Evolutionary conservation across 164 flowering plant species (phyloP).

Genomic region (Annona cherimola): DNA sequence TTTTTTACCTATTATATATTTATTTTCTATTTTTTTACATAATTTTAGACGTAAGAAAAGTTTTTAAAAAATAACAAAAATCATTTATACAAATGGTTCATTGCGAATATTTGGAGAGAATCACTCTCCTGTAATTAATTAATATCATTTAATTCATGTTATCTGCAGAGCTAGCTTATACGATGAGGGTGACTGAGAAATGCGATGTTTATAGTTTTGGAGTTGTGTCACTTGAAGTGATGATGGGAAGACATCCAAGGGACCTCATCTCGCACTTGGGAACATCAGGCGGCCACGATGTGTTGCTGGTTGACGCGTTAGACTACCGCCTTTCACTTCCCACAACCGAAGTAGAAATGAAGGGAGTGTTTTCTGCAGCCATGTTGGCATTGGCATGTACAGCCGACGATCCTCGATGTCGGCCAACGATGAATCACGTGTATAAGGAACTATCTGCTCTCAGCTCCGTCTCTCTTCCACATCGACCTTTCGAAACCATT

Average conservation of each 20-base stretch:
- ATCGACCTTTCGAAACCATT: neutral
- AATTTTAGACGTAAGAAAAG: too few relatives aligned
- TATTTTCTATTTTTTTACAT: too few relatives aligned
- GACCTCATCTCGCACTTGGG: conserved; percentile 7
- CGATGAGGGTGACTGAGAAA: conserved; percentile 7
- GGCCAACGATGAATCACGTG: conserved; percentile 10
- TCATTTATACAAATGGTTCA: too few relatives aligned
- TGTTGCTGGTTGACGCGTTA: conserved; percentile 1
- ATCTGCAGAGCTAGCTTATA: conserved; percentile 5
- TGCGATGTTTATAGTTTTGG: conserved; percentile 6
- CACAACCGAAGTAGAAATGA: too few relatives aligned
- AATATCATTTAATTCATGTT: neutral
- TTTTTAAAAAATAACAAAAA: too few relatives aligned
- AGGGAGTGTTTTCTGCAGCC: neutral
- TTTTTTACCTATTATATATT: too few relatives aligned
- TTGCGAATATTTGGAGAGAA: too few relatives aligned
- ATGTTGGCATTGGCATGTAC: conserved; percentile 6
- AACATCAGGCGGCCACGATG: neutral
- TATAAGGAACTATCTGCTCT: neutral
- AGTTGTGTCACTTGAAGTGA: neutral
- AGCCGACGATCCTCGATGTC: conserved; percentile 4
- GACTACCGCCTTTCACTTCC: conserved; percentile 9
- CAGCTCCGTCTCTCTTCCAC: neutral
- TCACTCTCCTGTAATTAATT: too few relatives aligned
- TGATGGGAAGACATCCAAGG: conserved; percentile 6